These are phyloP conservation scores for Tulasnella sp. DNA, from an alignment of 768 basidiomycete species.

Conservation along the genomic window DNA sequence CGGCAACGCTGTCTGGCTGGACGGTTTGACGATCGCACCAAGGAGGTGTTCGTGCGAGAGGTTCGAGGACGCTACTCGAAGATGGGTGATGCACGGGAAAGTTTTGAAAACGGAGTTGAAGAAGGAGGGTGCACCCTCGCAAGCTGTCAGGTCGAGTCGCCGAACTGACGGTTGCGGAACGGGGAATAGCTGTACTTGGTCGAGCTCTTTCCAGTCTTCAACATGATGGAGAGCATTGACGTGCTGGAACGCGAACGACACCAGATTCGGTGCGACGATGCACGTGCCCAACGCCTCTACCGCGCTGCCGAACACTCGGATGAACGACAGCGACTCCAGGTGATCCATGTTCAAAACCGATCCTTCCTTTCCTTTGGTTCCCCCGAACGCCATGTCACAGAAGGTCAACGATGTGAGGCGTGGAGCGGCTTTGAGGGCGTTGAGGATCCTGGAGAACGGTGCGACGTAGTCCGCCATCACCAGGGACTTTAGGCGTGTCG, in stretches of 20 bases:
- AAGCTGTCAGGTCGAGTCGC: background rate
- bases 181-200: background rate
- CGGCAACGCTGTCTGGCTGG: background rate
- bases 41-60: background rate
- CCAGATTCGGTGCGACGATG: background rate
- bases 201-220: background rate
- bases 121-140: background rate
- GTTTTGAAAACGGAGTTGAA: background rate
- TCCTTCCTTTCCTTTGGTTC: background rate
- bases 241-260: background rate
- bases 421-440: background rate
- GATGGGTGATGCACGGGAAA: background rate
- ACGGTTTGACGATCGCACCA: background rate
- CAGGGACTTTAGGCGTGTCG: background rate
- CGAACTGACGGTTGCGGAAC: background rate
- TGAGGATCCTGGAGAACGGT: background rate
- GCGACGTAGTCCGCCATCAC: background rate
- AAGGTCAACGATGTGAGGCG: background rate
- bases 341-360: background rate
- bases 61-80: background rate
- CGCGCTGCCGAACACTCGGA: background rate
- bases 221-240: background rate
- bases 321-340: background rate
- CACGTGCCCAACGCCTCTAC: background rate
- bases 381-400: background rate